Conservation (phyloP, 1,284 basidiomycete genomes). For the Ceratobasidium sp. region DNA sequence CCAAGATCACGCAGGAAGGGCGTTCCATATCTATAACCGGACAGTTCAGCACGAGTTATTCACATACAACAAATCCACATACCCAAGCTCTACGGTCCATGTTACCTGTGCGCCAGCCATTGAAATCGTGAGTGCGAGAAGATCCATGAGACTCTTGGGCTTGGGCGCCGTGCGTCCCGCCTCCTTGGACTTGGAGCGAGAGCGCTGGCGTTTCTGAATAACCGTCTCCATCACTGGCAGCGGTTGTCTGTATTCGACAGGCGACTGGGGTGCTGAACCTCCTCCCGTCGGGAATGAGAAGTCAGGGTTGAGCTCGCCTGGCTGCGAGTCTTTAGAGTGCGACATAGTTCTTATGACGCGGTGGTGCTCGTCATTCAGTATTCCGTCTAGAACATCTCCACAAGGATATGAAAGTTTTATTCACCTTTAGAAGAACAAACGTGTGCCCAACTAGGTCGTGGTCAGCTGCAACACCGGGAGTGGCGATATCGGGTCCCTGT, state of each 20-base stretch:
- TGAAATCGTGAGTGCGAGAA: conserved; percentile 57
- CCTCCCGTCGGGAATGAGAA: conserved; percentile 21
- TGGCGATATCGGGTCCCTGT: background rate
- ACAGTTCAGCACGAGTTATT: conserved; percentile 37
- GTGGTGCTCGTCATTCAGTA: background rate
- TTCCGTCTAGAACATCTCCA: background rate
- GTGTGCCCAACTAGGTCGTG: conserved; percentile 4
- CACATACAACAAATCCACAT: conserved; percentile 45
- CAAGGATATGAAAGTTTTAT: background rate
- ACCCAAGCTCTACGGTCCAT: conserved; percentile 92
- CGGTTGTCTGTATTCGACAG: conserved; percentile 24
- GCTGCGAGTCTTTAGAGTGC: background rate
- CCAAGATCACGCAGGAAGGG: conserved; percentile 91
- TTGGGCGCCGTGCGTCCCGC: background rate
- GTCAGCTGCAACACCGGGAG: conserved; percentile 12
- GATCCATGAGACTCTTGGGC: conserved; percentile 43
- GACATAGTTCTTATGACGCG: conserved; percentile 16
- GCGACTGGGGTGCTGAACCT: conserved; percentile 20
- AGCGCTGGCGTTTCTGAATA: conserved; percentile 35
- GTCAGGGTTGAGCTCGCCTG: conserved; percentile 16
- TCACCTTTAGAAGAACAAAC: background rate
- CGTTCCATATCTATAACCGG: conserved; percentile 79
- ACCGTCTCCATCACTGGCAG: conserved; percentile 28
- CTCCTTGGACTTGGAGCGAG: conserved; percentile 37
- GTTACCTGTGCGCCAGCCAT: conserved; percentile 85